Percentiles rank a stretch among this genome's conserved stretches.
Conservation (phyloP, 192 early-diverging fungal species). For the Oehlia diaphana region DNA sequence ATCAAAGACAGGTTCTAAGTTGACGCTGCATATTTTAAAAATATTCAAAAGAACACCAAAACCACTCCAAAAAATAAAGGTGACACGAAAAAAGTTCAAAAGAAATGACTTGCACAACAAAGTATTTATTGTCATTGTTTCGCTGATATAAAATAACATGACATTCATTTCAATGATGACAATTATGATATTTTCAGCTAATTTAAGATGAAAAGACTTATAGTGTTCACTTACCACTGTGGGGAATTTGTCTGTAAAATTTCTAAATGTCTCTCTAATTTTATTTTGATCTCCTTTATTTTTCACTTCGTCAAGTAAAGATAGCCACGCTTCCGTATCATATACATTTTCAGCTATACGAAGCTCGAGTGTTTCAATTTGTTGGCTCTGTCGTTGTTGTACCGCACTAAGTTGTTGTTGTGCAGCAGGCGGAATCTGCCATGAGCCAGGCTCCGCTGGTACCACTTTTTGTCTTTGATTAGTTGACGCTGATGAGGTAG, state of each 20-base stretch:
- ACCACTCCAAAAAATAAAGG: too few species aligned
- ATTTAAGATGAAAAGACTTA: conserved; percentile 21
- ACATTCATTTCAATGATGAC: background rate
- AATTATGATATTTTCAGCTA: background rate
- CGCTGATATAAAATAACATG: too few species aligned
- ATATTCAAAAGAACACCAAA: too few species aligned
- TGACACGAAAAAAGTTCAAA: too few species aligned
- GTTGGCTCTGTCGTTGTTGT: conserved; percentile 24
- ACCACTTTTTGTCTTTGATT: background rate
- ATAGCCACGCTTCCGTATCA: conserved; percentile 70
- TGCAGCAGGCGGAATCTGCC: conserved; percentile 48
- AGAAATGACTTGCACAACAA: too few species aligned
- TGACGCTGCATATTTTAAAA: too few species aligned
- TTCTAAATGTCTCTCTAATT: conserved; percentile 66
- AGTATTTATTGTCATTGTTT: too few species aligned
- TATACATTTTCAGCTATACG: conserved; percentile 53
- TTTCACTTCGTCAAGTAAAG: conserved; percentile 61
- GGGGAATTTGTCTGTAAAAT: conserved; percentile 76
- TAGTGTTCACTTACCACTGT: conserved; percentile 63
- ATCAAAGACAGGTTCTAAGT: background rate
- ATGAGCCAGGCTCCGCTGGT: conserved; percentile 41
- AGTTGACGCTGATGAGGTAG: background rate
- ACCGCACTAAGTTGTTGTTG: conserved; percentile 22
- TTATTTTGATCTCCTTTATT: conserved; percentile 53
- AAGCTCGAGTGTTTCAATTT: conserved; percentile 54